Conservation (phyloP, 2,329 filamentous ascomycete species). For the Metarhizium brunneum region DNA sequence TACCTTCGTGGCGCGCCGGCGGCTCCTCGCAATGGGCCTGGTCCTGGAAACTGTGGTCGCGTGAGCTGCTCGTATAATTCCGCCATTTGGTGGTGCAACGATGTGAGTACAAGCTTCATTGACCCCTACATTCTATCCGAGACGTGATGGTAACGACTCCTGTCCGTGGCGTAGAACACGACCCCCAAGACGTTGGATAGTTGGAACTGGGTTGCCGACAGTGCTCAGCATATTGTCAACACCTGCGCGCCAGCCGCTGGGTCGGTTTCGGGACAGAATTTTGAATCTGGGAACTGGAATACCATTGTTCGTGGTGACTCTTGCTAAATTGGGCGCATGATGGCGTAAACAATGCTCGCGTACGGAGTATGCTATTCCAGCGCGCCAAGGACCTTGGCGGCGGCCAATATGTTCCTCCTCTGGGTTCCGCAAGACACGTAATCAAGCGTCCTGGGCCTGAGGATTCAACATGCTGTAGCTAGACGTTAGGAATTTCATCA, state of each 20-base stretch:
- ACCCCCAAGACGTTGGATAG: neutral
- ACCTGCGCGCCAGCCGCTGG: neutral
- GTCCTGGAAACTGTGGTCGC: neutral
- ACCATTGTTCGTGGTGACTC: conserved; percentile 1
- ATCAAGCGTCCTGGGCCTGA: too few relatives aligned
- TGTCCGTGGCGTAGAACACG: neutral
- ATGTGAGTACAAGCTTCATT: neutral
- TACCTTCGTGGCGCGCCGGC: neutral
- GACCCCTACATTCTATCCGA: neutral
- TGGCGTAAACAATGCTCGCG: too few relatives aligned
- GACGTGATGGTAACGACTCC: neutral
- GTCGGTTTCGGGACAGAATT: conserved; percentile 1
- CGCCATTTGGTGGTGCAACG: conserved; percentile 5
- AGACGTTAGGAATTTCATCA: too few relatives aligned
- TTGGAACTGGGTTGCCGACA: neutral
- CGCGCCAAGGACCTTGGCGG: too few relatives aligned
- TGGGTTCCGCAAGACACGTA: too few relatives aligned
- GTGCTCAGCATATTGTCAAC: neutral
- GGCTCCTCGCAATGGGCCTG: neutral
- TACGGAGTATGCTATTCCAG: too few relatives aligned
- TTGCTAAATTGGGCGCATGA: neutral
- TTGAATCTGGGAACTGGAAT: conserved; percentile 3
- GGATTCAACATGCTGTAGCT: too few relatives aligned
- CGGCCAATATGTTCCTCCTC: too few relatives aligned
- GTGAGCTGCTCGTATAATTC: conserved; percentile 3